Base-by-base conservation (phyloP, 805 yeast species). In the Yamadazyma insecticola region DNA sequence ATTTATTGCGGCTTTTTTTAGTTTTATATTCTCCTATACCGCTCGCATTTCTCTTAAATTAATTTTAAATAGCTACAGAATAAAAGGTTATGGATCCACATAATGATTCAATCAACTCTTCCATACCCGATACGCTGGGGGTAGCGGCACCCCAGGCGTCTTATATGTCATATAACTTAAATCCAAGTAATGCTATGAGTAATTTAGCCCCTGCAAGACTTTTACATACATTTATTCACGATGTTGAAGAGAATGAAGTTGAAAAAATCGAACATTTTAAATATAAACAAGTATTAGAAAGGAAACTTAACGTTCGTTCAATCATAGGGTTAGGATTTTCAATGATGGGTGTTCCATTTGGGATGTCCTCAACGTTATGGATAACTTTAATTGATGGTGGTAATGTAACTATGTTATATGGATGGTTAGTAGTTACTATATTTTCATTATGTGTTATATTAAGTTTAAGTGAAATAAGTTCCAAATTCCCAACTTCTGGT, bases 311-410 rank as follows among this genome's bases (percentile, higher is more conserved):
- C 0, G 78, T 81, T 8, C 63, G 76, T 1, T 79, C 89, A 0
- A 75, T 84, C 26, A 73, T 84, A 14, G 95, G 92, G 4, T 59
- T 84, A 15, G 90, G 92, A 0, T 82, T 84, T 50, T 77, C 88
- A 1, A 57, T 84, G 19, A 81, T 84, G 89, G 84, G 86, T 24
- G 89, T 86, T 0, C 90, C 89, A 0, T 70, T 82, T 44, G 88
- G 90, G 1, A 69, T 84, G 44, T 76, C 87, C 7, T 76, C 86
- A 3, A 81, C 88, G 1, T 63, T 84, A 51, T 76, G 80, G 47
- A 78, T 80, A 18, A 81, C 85, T 3, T 57, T 84, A 32, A 67
- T 77, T 7, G 84, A 82, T 54, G 95, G 94, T 6, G 87, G 88
- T 1, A 80, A 81, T 31, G 76, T 77, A 10, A 81, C 92, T 0